phyloP scores from a whole-genome alignment of 805 yeast species.

The Spathaspora boniae region DNA sequence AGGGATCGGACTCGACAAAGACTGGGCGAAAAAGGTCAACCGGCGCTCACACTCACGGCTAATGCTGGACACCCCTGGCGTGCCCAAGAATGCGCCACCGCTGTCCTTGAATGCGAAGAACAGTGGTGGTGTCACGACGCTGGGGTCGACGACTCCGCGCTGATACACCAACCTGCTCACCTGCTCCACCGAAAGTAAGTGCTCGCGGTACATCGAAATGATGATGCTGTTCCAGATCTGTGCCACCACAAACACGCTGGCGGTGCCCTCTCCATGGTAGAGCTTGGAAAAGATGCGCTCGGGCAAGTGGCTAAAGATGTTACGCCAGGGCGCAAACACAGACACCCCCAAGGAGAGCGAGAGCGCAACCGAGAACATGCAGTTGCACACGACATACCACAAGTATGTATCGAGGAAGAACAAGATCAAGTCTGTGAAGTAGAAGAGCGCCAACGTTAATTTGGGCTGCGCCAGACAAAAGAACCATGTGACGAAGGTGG shows the following conservation, averaged over 20 bases:
- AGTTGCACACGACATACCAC: conserved; percentile 38
- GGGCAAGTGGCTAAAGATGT: conserved; percentile 31
- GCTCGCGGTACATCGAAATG: conserved; percentile 35
- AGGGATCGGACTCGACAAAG: conserved; percentile 45
- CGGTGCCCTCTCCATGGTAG: conserved; percentile 10
- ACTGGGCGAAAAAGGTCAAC: conserved; percentile 52
- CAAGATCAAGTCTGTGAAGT: conserved; percentile 26
- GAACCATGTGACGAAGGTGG: conserved; percentile 19
- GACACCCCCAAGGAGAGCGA: conserved; percentile 31
- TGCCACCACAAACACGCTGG: conserved; percentile 13
- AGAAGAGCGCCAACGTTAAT: conserved; percentile 21
- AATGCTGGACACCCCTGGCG: too few relatives aligned
- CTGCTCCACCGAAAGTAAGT: conserved; percentile 37
- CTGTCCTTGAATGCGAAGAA: conserved; percentile 51
- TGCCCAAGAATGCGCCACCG: too few relatives aligned
- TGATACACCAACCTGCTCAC: conserved; percentile 32
- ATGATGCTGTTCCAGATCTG: conserved; percentile 29
- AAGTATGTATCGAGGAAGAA: conserved; percentile 38
- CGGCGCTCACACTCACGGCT: conserved; percentile 51
- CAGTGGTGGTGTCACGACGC: conserved; percentile 36
- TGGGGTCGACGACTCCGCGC: conserved; percentile 20
- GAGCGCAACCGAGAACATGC: conserved; percentile 29
- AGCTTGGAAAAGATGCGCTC: conserved; percentile 31
- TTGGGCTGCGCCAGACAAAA: conserved; percentile 27
- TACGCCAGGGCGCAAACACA: conserved; percentile 37